A percentile compares a stretch with the other conserved stretches of the same genome.
phyloP scores from a whole-genome alignment of 345 rosid genomes.

The Corchorus capsularis region DNA sequence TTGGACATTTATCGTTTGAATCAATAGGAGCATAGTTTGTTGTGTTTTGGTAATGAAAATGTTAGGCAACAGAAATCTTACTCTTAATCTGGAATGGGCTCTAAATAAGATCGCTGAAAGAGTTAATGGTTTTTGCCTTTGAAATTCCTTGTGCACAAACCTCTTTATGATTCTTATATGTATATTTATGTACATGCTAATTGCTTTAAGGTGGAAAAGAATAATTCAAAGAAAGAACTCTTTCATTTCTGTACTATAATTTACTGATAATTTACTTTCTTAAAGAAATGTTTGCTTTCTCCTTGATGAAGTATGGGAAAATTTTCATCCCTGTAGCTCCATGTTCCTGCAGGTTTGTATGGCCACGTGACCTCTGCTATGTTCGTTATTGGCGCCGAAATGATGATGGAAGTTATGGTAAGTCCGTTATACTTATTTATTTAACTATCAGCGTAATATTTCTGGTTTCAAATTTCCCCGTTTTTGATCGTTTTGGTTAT shows the following conservation, averaged over 20 bases:
- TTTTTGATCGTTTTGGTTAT: conserved; percentile 28
- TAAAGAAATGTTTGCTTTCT: not conserved
- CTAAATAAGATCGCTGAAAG: not conserved
- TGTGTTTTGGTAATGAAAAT: not conserved
- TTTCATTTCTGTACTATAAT: not conserved
- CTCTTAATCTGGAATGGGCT: not conserved
- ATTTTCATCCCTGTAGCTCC: not conserved
- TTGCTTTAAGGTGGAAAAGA: not conserved
- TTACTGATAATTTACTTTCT: not conserved
- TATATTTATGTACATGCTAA: not conserved
- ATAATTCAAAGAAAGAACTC: not conserved
- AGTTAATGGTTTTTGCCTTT: not conserved
- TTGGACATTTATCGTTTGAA: not conserved
- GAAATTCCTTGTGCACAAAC: not conserved
- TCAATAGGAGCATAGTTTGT: not conserved
- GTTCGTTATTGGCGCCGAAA: conserved; percentile 99
- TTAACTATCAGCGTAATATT: conserved; percentile 19
- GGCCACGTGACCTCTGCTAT: conserved; percentile 99
- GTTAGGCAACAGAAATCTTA: not conserved
- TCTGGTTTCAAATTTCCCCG: conserved; percentile 19
- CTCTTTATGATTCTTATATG: not conserved
- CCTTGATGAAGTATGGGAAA: not conserved
- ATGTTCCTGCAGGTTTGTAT: conserved; percentile 68
- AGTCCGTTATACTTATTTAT: conserved; percentile 12
- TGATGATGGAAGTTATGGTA: conserved; percentile 99